These are phyloP conservation scores for Corrigiola litoralis DNA, from an alignment of 179 eudicot genomes.

Conservation along the genomic window DNA sequence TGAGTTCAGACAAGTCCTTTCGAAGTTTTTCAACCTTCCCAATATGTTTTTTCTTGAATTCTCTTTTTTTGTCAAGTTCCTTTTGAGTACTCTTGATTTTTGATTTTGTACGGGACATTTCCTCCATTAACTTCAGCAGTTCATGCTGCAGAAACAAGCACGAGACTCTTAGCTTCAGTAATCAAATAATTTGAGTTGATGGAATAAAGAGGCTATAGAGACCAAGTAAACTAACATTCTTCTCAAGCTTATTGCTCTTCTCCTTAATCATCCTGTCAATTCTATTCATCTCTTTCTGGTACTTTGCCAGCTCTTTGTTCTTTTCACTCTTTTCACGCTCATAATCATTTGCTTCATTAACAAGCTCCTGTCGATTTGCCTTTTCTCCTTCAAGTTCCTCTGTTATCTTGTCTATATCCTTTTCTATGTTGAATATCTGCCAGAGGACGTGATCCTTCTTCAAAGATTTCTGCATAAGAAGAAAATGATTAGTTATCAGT, in stretches of 20 bases:
- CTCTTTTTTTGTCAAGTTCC: constrained; percentile 83
- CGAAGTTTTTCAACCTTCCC: constrained; percentile 67
- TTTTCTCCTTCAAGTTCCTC: constrained; percentile 66
- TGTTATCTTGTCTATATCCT: constrained; percentile 54
- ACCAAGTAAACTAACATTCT: constrained; percentile 47
- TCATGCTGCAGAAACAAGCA: constrained; percentile 59
- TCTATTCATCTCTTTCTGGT: constrained; percentile 63
- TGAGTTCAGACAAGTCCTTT: constrained; percentile 57
- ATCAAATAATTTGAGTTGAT: not conserved
- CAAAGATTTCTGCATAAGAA: constrained; percentile 64
- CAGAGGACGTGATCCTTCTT: constrained; percentile 90
- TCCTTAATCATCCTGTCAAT: constrained; percentile 73
- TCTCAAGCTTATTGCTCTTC: constrained; percentile 64
- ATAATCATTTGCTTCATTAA: constrained; percentile 55
- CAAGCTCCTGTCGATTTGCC: constrained; percentile 62
- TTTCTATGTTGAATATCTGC: constrained; percentile 78
- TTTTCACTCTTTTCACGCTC: constrained; percentile 62
- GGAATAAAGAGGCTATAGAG: not conserved
- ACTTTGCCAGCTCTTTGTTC: constrained; percentile 68
- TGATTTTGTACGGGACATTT: constrained; percentile 54
- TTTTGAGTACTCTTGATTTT: constrained; percentile 76
- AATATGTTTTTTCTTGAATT: constrained; percentile 68
- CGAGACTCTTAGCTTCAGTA: constrained; percentile 10
- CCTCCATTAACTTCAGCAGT: constrained; percentile 72
- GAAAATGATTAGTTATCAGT: constrained; percentile 1